Percentiles rank a stretch among this genome's conserved stretches.
Evolutionary conservation across 106 monocot species (phyloP).

Genomic region (Vanilla planifolia): DNA sequence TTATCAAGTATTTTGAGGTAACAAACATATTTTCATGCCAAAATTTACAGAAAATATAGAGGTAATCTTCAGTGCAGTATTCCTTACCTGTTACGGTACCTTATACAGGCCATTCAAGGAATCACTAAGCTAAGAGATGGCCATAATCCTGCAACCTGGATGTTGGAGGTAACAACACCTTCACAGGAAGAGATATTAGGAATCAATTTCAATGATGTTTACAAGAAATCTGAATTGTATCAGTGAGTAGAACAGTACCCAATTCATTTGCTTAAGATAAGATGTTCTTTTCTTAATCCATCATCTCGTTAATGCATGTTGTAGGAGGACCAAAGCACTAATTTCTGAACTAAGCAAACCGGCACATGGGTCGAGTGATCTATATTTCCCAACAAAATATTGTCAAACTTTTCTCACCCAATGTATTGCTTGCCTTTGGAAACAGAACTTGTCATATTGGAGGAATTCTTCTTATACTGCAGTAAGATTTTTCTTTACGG

Average conservation of each 20-base stretch:
- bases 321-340: constrained; percentile 40
- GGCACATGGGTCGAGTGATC: constrained; percentile 30
- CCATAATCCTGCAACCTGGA: constrained; percentile 10
- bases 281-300: too few species aligned
- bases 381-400: constrained; percentile 52
- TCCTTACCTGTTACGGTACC: not conserved
- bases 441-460: constrained; percentile 59
- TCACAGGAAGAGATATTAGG: constrained; percentile 8
- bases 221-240: constrained; percentile 11
- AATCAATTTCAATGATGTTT: not conserved
- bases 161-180: constrained; percentile 7
- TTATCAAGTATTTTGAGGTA: constrained; percentile 18
- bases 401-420: constrained; percentile 35
- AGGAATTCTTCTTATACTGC: constrained; percentile 49
- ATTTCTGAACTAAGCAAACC: constrained; percentile 40
- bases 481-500: constrained; percentile 42
- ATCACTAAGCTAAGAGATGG: constrained; percentile 8
- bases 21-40: too few species aligned
- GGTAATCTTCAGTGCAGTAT: not conserved
- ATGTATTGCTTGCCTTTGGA: constrained; percentile 60
- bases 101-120: not conserved
- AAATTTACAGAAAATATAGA: not conserved
- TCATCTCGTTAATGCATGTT: not conserved
- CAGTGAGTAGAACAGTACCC: not conserved
- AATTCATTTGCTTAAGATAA: not conserved